Base-by-base conservation (phyloP, 805 yeast genomes). In the Yarrowia hollandica region DNA sequence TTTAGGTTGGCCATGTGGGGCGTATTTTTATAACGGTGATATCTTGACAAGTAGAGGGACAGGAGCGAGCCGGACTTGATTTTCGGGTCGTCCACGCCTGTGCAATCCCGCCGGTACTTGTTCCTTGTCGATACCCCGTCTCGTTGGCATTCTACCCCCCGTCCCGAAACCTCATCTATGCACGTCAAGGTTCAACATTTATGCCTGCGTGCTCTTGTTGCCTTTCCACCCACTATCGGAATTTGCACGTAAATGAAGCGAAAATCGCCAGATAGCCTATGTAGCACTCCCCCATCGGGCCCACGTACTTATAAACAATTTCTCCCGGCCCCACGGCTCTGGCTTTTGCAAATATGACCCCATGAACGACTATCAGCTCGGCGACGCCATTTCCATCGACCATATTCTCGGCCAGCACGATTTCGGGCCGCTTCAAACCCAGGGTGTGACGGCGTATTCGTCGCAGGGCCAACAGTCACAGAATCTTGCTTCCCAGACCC, bases 351-450 rank as follows among this genome's bases (percentile, higher is more conserved):
- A 26, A 26, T 10, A 41, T 41, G 48, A 8, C 2, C 25, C 12
- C n/a, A 41, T 41, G 48, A 41, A 41, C 48, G 48, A 41, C 4
- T 41, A 41, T 19, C 48, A 41, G 48, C 48, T 41, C n/a, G 48
- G 48, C 31, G 48, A 41, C n/a, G n/a, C 48, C 7, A 41, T 41
- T 4, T 25, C 48, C 33, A 25, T 41, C 19, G 48, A 41, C 8
- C 33, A 26, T 12, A 16, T 41, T 25, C 22, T 41, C 3, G 31
- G 33, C 18, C 48, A 41, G 33, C 48, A 41, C 33, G 48, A 41
- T 22, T 41, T 41, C 23, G 44, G 44, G 44, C 30, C 44, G 28
- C 9, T 39, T 5, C 44, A n/a, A 15, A 30, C 19, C 9, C 44
- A 39, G 18, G 7, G 7, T 5, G 42, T 14, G 6, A 18, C 46